Base-by-base conservation (phyloP, 2,329 filamentous ascomycete genomes). In the Pezicula rhizophila region DNA sequence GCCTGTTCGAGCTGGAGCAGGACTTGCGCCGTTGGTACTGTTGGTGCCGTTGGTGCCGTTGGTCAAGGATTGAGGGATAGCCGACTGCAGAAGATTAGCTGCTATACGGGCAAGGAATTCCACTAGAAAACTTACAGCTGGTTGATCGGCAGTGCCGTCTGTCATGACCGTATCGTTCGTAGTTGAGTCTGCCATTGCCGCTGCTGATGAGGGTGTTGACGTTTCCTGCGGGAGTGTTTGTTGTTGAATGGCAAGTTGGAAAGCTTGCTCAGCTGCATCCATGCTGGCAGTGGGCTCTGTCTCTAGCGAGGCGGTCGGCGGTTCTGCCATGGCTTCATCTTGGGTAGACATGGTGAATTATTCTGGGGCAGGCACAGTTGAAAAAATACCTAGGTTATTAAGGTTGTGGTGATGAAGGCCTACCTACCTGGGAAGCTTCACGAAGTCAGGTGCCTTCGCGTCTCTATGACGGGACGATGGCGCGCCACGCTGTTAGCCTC, bases 1-100 rank as follows among this genome's bases (percentile, higher is more conserved):
- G 51, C 73, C 71, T 35, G 68, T 77, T 49, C 76, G 68, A 17
- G 53, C 49, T 46, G 61, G 60, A 25, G 51, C 47, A n/a, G 60
- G 58, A 34, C 53, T 60, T 20, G 56, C 54, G 17, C 57, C 59
- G 52, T 57, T n/a, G n/a, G n/a, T n/a, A n/a, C n/a, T n/a, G n/a
- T n/a, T n/a, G n/a, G 56, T 53, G 17, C 57, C 59, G 52, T 57
- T 62, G 20, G 56, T 55, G 39, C 54, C 54, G 5, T 53, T 40
- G 23, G 50, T 43, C 15, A 57, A 52, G 46, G 58, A 57, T 17
- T 59, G 60, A 37, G 57, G 60, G 57, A 61, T 35, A 38, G 23
- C 6, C 14, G 18, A 39, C 5, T 46, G 48, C 14, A 47, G 18
- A 28, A 23, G 35, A 26, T 56, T 20, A 60, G 52, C 34, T 41